Evolutionary conservation across 2,329 filamentous ascomycete species (phyloP).

Genomic region (Hypomyces perniciosus): DNA sequence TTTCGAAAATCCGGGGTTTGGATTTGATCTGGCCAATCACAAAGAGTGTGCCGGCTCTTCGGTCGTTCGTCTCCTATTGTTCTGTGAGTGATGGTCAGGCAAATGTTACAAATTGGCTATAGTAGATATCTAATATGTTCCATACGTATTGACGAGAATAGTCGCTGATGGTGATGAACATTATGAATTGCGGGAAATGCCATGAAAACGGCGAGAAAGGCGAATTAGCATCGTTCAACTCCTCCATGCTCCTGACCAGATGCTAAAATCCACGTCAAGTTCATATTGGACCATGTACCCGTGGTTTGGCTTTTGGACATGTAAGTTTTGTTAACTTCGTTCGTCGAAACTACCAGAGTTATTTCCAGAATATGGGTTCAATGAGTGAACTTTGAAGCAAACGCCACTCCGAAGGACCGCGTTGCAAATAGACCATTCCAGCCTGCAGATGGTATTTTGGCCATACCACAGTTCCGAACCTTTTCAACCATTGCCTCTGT

Average conservation of each 20-base stretch:
- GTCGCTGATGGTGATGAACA: not conserved
- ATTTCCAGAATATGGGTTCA: constrained; percentile 8
- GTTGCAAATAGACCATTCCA: too few relatives aligned
- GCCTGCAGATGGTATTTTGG: too few relatives aligned
- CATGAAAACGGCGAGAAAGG: constrained; percentile 9
- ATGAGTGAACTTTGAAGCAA: constrained; percentile 3
- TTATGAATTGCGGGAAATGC: not conserved
- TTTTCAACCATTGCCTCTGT: too few relatives aligned
- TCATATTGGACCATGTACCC: constrained; percentile 11
- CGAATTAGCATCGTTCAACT: not conserved
- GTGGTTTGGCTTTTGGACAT: constrained; percentile 12
- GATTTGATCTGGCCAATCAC: constrained; percentile 3
- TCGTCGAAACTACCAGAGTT: not conserved
- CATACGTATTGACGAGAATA: not conserved
- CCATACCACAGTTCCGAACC: too few relatives aligned
- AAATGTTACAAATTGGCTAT: constrained; percentile 4
- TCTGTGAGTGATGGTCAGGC: not conserved
- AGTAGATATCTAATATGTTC: not conserved
- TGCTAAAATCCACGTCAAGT: constrained; percentile 4
- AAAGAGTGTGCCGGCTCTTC: constrained; percentile 1
- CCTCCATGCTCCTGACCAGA: not conserved
- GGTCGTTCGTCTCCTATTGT: not conserved
- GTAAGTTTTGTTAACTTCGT: not conserved
- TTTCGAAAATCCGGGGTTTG: not conserved
- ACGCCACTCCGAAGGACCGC: too few relatives aligned